phyloP scores from a whole-genome alignment of 2,329 filamentous ascomycete genomes.

The Fulvia fulva region DNA sequence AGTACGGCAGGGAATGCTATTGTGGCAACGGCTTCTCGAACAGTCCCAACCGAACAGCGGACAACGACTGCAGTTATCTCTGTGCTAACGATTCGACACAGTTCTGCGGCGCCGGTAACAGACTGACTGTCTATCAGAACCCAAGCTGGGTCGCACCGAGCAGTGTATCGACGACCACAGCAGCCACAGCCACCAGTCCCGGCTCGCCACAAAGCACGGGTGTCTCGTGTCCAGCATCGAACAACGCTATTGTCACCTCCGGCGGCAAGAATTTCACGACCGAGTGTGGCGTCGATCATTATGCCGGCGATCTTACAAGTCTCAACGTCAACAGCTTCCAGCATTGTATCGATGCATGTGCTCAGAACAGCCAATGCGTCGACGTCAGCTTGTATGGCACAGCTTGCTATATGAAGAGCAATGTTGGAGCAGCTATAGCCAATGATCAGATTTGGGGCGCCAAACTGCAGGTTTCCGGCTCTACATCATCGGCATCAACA shows the following conservation, averaged over 20 bases:
- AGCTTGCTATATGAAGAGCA: constrained; percentile 33
- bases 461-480: constrained; percentile 20
- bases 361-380: constrained; percentile 29
- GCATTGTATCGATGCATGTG: constrained; percentile 32
- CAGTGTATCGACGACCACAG: constrained; percentile 10
- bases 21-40: constrained; percentile 17
- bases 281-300: constrained; percentile 24
- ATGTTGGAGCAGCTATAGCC: constrained; percentile 21
- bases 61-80: constrained; percentile 1
- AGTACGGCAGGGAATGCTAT: constrained; percentile 29
- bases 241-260: constrained; percentile 24
- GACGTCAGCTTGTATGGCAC: constrained; percentile 31
- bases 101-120: constrained; percentile 29
- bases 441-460: constrained; percentile 27
- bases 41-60: constrained; percentile 25
- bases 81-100: constrained; percentile 22
- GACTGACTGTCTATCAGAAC: constrained; percentile 24
- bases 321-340: constrained; percentile 25
- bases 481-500: background rate
- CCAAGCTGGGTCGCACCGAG: constrained; percentile 18
- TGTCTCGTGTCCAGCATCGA: constrained; percentile 27
- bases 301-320: constrained; percentile 28
- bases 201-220: constrained; percentile 13
- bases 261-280: constrained; percentile 28
- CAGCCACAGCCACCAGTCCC: constrained; percentile 11